Evolutionary conservation across 768 basidiomycete genomes (phyloP), one percentile per base, ranked within the genome.

Genomic region (Lentinula raphanica): DNA sequence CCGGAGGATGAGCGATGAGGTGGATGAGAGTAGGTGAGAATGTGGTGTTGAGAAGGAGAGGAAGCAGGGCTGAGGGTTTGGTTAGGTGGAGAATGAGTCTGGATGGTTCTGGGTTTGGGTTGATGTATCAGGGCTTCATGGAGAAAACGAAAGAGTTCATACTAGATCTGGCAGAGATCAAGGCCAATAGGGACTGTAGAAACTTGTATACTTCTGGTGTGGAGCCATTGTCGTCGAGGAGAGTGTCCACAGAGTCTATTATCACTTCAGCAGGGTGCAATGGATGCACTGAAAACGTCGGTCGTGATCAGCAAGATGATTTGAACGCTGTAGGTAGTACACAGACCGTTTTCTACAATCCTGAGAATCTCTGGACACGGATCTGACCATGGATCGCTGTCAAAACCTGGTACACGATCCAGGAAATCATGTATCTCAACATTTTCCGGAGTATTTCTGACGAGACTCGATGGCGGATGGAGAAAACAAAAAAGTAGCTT

Each of bases 161-260:
- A 90, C 89, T 70, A 32, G 81, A 68, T 35, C 82, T 82, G 8
- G 70, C 64, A 39, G 71, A 71, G 50, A 87, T 61, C n/a, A 77
- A 60, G 25, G 64, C 46, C 13, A 83, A 71, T 21, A 90, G 64
- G 11, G 76, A 70, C 28, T 67, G 74, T 29, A 92, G 74, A 58
- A 83, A 76, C 32, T 69, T 74, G 62, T 82, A 84, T 1, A 83
- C 74, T 61, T 76, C 74, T 5, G 87, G 69, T 23, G 76, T 58
- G 12, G 88, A 85, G 11, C 75, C 78, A 23, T 82, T 65, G 65
- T 92, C 87, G 9, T 80, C 74, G 4, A 77, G 66, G 23, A 93
- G 69, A 3, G 83, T 86, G 63, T 91, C 86, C 17, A 85, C 69
- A 19, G 89, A 89, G 68, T 94, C 92, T 35, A 94, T 76, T 53